These are phyloP conservation scores for Parathielavia hyrcaniae DNA, from an alignment of 495 filamentous ascomycete genomes.

Conservation along the genomic window DNA sequence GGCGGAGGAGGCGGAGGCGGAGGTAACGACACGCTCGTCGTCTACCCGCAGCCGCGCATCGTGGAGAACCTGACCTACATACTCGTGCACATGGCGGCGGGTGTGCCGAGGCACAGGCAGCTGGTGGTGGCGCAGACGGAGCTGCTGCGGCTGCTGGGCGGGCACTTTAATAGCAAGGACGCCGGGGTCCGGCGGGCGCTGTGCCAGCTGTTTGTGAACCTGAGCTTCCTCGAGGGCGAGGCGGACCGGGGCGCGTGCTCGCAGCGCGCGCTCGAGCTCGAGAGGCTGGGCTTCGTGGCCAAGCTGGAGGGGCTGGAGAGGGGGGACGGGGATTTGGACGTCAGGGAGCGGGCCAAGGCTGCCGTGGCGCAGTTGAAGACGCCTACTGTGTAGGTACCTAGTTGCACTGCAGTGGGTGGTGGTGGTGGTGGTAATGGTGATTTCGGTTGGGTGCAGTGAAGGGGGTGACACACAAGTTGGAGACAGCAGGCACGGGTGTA, in stretches of 20 bases:
- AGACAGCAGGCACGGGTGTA: too few relatives aligned
- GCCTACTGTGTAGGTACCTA: neutral
- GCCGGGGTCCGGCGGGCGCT: slow-evolving; percentile 66
- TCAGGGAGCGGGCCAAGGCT: slow-evolving; percentile 74
- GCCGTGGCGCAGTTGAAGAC: slow-evolving; percentile 61
- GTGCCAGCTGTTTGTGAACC: slow-evolving; percentile 75
- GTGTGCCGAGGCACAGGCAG: slow-evolving; percentile 66
- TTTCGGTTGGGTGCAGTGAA: neutral
- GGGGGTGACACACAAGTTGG: too few relatives aligned
- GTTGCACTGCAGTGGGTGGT: neutral
- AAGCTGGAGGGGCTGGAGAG: slow-evolving; percentile 58
- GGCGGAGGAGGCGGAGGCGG: slow-evolving; percentile 8
- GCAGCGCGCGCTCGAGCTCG: slow-evolving; percentile 60
- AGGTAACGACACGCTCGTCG: slow-evolving; percentile 40
- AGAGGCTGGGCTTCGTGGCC: slow-evolving; percentile 62
- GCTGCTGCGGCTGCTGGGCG: slow-evolving; percentile 56
- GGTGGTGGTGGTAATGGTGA: neutral
- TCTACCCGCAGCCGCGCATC: slow-evolving; percentile 63
- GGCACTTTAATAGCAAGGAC: slow-evolving; percentile 65
- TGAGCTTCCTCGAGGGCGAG: slow-evolving; percentile 71
- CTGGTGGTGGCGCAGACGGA: slow-evolving; percentile 52
- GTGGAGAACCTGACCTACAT: slow-evolving; percentile 67
- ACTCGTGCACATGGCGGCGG: slow-evolving; percentile 79
- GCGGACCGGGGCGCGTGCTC: slow-evolving; percentile 55
- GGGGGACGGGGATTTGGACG: slow-evolving; percentile 70